Evolutionary conservation across 805 yeast genomes (phyloP).

Genomic region (Suhomyces prunicola): DNA sequence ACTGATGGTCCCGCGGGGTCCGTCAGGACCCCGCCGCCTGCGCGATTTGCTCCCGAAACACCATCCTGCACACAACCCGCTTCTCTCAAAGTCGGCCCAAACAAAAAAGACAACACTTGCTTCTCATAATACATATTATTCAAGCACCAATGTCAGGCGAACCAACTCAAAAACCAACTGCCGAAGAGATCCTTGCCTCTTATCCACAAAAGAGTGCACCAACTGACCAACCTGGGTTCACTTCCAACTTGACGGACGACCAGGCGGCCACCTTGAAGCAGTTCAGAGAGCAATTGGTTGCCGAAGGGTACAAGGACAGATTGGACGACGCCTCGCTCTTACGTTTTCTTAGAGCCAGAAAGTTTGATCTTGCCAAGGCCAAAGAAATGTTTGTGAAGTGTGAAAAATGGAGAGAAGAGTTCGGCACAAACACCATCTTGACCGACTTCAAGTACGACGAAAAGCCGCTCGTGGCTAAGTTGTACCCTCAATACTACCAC

Average conservation of each 20-base stretch:
- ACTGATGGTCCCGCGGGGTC: neutral
- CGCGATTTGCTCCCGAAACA: neutral
- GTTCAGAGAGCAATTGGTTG: conserved; percentile 55
- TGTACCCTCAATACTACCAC: conserved; percentile 96
- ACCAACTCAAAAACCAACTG: neutral
- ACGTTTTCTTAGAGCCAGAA: conserved; percentile 92
- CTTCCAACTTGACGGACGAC: conserved; percentile 70
- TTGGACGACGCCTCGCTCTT: conserved; percentile 81
- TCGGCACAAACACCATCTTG: conserved; percentile 82
- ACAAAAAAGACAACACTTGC: neutral
- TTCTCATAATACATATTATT: neutral
- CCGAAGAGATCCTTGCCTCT: conserved; percentile 46
- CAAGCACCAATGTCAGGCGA: neutral
- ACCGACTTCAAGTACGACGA: conserved; percentile 89
- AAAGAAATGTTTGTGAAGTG: conserved; percentile 79
- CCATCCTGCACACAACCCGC: neutral
- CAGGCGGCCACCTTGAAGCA: conserved; percentile 60
- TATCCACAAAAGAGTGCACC: conserved; percentile 70
- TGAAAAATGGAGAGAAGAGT: conserved; percentile 88
- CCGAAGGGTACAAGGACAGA: conserved; percentile 69
- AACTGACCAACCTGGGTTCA: conserved; percentile 66
- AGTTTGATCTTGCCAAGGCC: conserved; percentile 80
- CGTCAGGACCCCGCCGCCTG: neutral
- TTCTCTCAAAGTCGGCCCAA: neutral
- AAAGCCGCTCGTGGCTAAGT: conserved; percentile 83